Base-by-base conservation (phyloP, 352 stramenopile species). In the Phytopythium vexans region DNA sequence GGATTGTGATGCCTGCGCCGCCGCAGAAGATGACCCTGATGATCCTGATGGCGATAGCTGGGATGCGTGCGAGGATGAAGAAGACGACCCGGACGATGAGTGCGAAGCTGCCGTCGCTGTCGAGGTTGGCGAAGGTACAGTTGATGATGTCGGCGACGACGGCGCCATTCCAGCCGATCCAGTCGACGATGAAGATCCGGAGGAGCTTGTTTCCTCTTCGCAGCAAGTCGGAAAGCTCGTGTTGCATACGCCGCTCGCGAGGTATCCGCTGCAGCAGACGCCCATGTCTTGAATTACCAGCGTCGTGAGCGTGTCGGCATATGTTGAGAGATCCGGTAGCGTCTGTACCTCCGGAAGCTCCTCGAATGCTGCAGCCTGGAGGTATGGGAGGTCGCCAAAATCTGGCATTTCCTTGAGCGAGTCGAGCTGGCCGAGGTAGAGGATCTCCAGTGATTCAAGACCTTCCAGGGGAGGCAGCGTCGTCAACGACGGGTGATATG, bases 141-240 rank as follows among this genome's bases (percentile, higher is more conserved):
- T 27, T 2, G 21, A 27, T 27, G 21, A 27, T 36, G 21, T 4
- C 46, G 33, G 12, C 10, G 33, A 27, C 34, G 3, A 16, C 7
- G 39, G 45, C 5, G 39, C 7, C 11, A 43, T 2, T 43, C 6
- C 11, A n/a, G 39, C n/a, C 21, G 11, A 43, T 6, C n/a, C 12
- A 12, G 39, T 27, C 39, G 14, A 41, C 7, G 33, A 27, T 42
- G 3, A 27, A 27, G 21, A 27, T 27, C 21, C 21, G 21, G 21
- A 27, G 41, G 7, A 3, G 32, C 32, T 57, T 15, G 8, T 31
- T n/a, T 54, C 36, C 31, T 39, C 31, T 31, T 39, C 36, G 16
- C 64, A 69, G 21, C 64, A 72, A 48, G n/a, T 72, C 27, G 41
- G 60, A 16, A 69, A 69, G 2, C 15, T 66, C 16, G 60, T 72